Evolutionary conservation across 129 eudicot species (phyloP), one percentile per base, ranked within the genome.

Genomic region (Escallonia herrerae): DNA sequence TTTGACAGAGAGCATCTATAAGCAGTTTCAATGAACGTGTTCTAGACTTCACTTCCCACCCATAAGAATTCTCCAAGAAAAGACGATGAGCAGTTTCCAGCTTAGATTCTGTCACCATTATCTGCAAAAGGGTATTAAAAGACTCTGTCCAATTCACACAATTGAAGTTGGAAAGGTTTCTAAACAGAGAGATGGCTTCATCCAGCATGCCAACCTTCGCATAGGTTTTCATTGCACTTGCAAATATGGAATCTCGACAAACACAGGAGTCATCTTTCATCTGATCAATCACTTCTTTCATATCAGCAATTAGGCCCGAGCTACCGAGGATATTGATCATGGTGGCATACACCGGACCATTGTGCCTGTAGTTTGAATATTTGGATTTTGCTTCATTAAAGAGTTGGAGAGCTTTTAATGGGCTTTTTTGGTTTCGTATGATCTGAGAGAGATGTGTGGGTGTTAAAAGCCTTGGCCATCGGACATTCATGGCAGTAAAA

Each of bases 311-410:
- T 54, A 77, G 78, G 41, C 85, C 87, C 1, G 95, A 81, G 50
- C 65, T 73, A 60, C 83, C 80, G n/a, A 91, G 95, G 12, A 82
- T 72, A 66, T 77, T 74, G 77, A 94, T 86, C 84, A 94, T 94
- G 56, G 96, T 89, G 65, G 95, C 88, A 67, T 91, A 91, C 3
- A 91, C 91, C 46, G 86, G 85, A 5, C 96, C 96, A 72, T 91
- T 91, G 77, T 88, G 98, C 67, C 72, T 79, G 64, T 91, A 91
- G 63, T 74, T 74, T 8, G 95, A 96, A 64, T 74, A 88, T 65
- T 72, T 72, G 37, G 64, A 71, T 78, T 77, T 86, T 54, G 90
- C 93, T 78, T 89, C 86, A 54, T 80, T 76, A 70, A 94, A 89
- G 65, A 94, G 72, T 33, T 78, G 60, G n/a, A 94, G 84, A 41